phyloP scores from a whole-genome alignment of 225 moss, liverwort and hornwort species.

The Ulota crispa region DNA sequence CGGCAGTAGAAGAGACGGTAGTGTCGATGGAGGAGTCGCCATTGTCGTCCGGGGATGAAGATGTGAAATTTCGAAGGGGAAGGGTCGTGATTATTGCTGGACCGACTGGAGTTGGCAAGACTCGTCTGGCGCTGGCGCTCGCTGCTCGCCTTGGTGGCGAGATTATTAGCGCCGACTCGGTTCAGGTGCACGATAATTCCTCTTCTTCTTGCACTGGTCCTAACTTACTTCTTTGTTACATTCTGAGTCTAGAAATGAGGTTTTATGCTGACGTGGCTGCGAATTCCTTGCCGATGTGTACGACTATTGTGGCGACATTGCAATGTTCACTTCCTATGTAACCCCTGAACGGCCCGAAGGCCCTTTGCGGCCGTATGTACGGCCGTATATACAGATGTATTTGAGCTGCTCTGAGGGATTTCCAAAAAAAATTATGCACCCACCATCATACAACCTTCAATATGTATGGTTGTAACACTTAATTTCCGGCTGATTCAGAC shows the following conservation, averaged over 20 bases:
- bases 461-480: too few species aligned
- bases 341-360: too few species aligned
- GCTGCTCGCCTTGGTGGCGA: slow-evolving; percentile 79
- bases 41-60: slow-evolving; percentile 24
- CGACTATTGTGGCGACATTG: neutral
- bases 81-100: slow-evolving; percentile 79
- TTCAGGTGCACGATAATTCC: slow-evolving; percentile 52
- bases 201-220: neutral
- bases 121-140: slow-evolving; percentile 73
- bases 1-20: neutral
- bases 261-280: neutral
- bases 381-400: too few species aligned
- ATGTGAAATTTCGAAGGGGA: slow-evolving; percentile 37
- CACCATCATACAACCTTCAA: too few species aligned
- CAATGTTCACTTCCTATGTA: neutral
- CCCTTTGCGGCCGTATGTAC: too few species aligned
- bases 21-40: slow-evolving; percentile 14
- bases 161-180: slow-evolving; percentile 93
- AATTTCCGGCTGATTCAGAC: too few species aligned
- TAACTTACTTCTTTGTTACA: neutral
- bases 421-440: too few species aligned
- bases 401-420: too few species aligned
- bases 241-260: neutral
- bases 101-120: slow-evolving; percentile 89
- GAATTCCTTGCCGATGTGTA: neutral